Base-by-base conservation (phyloP, 2,329 filamentous ascomycete species). In the Penicillium sp. region DNA sequence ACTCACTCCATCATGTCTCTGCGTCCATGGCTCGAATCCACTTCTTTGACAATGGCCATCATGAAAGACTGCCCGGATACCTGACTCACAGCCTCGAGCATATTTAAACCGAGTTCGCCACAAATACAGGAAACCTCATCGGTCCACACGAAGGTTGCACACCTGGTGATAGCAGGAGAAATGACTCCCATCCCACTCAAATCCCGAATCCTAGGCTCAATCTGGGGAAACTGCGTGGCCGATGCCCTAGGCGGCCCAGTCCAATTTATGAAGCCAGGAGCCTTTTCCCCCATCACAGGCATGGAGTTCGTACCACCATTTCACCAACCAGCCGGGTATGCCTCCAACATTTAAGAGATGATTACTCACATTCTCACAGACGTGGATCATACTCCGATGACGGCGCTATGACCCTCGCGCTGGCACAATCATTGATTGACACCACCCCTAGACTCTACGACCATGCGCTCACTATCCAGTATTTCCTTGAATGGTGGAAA, bases 211-310 rank as follows among this genome's bases (percentile, higher is more conserved):
- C 15, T 26, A 12, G 47, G 47, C 35, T 29, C 47, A 23, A 67
- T 79, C 53, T 71, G 71, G 62, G 74, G 73, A 2, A 69, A 75
- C 42, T 76, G 74, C n/a, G 66, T 75, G 11, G 69, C 63, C 40
- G 76, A 79, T 57, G 77, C 77, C 9, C 70, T 79, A 2, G 76
- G 76, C 14, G 76, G 67, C 1, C 76, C 76, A 2, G 71, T 75
- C 1, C 74, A 78, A 51, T 79, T 78, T 61, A 57, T 61, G 6
- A 45, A 49, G 4, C 67, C 72, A 29, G 71, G 71, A 14, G 66
- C 62, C 4, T 79, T 78, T 57, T 51, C 67, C 0, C 63, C 60
- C 12, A 67, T 78, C 47, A 73, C 66, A 8, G 64, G 57, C 4
- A 66, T 74, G 42, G 61, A 62, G 40, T 61, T 60, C 18, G 76